Percentiles rank a stretch among this genome's conserved stretches.
These are phyloP conservation scores for Nakazawaea laoshanensis DNA, from an alignment of 805 yeast genomes.

Conservation along the genomic window DNA sequence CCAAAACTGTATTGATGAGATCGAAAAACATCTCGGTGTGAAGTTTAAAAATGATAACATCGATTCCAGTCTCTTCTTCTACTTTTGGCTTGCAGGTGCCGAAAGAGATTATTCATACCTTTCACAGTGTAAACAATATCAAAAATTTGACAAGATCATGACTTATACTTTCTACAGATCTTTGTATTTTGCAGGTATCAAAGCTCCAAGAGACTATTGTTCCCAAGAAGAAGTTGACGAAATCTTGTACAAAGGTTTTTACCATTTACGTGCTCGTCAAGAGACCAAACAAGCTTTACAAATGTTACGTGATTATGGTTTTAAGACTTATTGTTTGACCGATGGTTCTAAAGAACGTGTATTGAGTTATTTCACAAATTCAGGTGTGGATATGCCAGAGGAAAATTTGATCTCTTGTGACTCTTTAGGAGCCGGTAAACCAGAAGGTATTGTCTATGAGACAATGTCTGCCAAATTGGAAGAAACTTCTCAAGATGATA, in stretches of 20 bases:
- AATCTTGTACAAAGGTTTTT: slow-evolving; percentile 17
- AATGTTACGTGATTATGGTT: slow-evolving; percentile 20
- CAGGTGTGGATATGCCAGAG: slow-evolving; percentile 19
- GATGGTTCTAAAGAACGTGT: slow-evolving; percentile 21
- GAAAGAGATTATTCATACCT: slow-evolving; percentile 14
- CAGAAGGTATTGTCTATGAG: slow-evolving; percentile 20
- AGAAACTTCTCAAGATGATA: slow-evolving; percentile 18
- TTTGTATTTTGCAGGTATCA: slow-evolving; percentile 19
- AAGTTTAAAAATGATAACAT: slow-evolving; percentile 16
- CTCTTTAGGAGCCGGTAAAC: slow-evolving; percentile 21
- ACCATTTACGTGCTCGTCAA: slow-evolving; percentile 18
- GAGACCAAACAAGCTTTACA: slow-evolving; percentile 20
- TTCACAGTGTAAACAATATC: slow-evolving; percentile 15
- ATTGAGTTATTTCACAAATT: slow-evolving; percentile 18
- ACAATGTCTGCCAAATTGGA: slow-evolving; percentile 18
- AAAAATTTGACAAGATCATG: slow-evolving; percentile 18
- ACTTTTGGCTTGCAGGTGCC: slow-evolving; percentile 11
- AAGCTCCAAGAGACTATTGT: slow-evolving; percentile 19
- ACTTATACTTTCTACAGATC: slow-evolving; percentile 20
- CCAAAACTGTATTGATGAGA: slow-evolving; percentile 17
- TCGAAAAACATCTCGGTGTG: slow-evolving; percentile 16
- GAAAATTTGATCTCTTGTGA: slow-evolving; percentile 22
- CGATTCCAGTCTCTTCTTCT: slow-evolving; percentile 13
- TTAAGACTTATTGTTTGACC: slow-evolving; percentile 22
- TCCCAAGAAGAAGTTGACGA: slow-evolving; percentile 19